phyloP scores from a whole-genome alignment of 2,329 filamentous ascomycete species.

The Ascochyta clinopodiicola region DNA sequence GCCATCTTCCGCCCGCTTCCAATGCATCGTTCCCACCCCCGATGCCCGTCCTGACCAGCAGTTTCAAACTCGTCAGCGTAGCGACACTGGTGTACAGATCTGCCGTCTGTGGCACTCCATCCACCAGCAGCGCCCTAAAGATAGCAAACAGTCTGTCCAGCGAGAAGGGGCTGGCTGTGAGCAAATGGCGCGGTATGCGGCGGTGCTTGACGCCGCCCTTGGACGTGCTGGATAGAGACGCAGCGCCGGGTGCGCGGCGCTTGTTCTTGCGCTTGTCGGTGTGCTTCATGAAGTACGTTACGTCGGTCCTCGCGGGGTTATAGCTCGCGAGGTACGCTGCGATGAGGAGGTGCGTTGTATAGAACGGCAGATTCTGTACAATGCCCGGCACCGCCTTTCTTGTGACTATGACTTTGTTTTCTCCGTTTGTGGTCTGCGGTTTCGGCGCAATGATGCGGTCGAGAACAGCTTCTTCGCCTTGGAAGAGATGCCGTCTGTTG shows the following conservation, averaged over 20 bases:
- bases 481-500: conserved; percentile 71
- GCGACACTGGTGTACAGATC: conserved; percentile 65
- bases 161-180: conserved; percentile 78
- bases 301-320: conserved; percentile 76
- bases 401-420: background rate
- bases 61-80: conserved; percentile 72
- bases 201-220: conserved; percentile 59
- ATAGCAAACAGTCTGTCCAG: conserved; percentile 81
- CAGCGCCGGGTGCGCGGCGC: conserved; percentile 43
- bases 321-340: conserved; percentile 83
- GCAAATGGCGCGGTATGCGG: conserved; percentile 77
- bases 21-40: conserved; percentile 64
- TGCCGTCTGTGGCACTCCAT: conserved; percentile 51
- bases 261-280: conserved; percentile 58
- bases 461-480: conserved; percentile 73
- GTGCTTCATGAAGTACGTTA: conserved; percentile 76
- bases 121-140: conserved; percentile 68
- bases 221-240: conserved; percentile 30
- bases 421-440: background rate
- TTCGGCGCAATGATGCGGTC: conserved; percentile 60
- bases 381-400: conserved; percentile 24
- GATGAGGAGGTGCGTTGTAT: conserved; percentile 75
- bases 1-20: conserved; percentile 75
- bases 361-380: conserved; percentile 67
- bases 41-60: conserved; percentile 70